phyloP scores from a whole-genome alignment of 1,284 basidiomycete species.

The Wolfiporia cocos region DNA sequence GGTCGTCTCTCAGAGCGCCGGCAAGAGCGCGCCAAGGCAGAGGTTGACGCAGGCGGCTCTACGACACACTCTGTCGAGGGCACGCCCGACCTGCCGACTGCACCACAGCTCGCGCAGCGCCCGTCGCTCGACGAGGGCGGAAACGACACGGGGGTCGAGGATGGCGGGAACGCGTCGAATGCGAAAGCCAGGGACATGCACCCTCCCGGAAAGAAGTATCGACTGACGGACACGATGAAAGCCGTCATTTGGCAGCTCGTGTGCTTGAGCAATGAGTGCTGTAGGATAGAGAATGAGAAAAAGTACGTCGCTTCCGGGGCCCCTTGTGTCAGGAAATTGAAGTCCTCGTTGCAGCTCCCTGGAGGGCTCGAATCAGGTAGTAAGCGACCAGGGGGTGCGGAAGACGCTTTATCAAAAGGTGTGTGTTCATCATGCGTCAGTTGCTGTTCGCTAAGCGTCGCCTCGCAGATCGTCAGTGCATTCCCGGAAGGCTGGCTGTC shows the following conservation, averaged over 20 bases:
- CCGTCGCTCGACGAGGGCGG: constrained; percentile 18
- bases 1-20: constrained; percentile 43
- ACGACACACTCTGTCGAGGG: constrained; percentile 30
- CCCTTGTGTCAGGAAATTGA: background rate
- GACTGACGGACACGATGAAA: constrained; percentile 74
- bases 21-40: constrained; percentile 41
- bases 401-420: constrained; percentile 77
- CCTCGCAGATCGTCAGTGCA: constrained; percentile 51
- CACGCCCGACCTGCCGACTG: constrained; percentile 23
- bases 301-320: constrained; percentile 44
- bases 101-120: constrained; percentile 17
- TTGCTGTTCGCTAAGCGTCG: background rate
- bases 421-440: constrained; percentile 6
- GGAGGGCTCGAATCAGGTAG: constrained; percentile 59
- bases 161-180: constrained; percentile 22
- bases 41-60: constrained; percentile 23
- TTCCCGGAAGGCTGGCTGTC: constrained; percentile 75
- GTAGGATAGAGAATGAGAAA: constrained; percentile 78
- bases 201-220: constrained; percentile 64
- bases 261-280: constrained; percentile 73
- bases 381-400: constrained; percentile 73
- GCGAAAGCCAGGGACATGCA: constrained; percentile 37
- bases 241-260: constrained; percentile 73
- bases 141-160: constrained; percentile 19
- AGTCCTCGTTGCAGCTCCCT: constrained; percentile 37